Evolutionary conservation across 2,329 filamentous ascomycete species (phyloP).

Genomic region (Escovopsis weberi): DNA sequence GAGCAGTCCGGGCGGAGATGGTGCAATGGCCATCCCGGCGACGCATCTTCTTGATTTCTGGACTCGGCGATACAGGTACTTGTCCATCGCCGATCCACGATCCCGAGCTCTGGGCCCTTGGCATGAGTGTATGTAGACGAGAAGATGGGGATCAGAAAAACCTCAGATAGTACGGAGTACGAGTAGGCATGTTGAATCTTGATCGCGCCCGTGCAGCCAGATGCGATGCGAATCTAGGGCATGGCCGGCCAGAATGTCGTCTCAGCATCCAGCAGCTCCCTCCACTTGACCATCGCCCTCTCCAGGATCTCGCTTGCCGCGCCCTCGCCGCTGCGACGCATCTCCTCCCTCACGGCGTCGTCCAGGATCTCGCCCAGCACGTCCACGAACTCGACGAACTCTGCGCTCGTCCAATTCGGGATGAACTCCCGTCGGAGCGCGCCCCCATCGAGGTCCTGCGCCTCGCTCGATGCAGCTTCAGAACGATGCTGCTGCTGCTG

Average conservation of each 20-base stretch:
- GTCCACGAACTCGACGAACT: constrained; percentile 46
- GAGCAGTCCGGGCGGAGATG: no score
- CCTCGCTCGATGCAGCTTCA: background rate
- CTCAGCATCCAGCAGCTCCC: constrained; percentile 40
- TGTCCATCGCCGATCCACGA: no score
- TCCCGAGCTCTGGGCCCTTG: no score
- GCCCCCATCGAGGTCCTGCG: constrained; percentile 47
- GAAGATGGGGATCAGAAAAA: no score
- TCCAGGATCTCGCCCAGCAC: constrained; percentile 41
- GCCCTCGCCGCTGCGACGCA: constrained; percentile 21
- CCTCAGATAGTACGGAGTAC: no score
- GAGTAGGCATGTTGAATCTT: no score
- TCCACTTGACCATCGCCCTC: constrained; percentile 30
- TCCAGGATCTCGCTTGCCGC: constrained; percentile 17
- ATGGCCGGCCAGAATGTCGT: constrained; percentile 42
- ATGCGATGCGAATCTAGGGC: constrained; percentile 1
- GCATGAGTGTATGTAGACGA: no score
- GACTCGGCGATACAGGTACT: no score
- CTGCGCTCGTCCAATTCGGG: constrained; percentile 49
- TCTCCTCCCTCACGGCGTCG: constrained; percentile 28
- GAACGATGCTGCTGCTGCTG: background rate
- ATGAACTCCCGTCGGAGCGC: constrained; percentile 51
- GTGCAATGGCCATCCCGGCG: no score
- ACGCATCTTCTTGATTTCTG: no score
- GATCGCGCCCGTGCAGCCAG: background rate